Base-by-base conservation (phyloP, 2,329 filamentous ascomycete genomes). In the Lecanicillium sp. region DNA sequence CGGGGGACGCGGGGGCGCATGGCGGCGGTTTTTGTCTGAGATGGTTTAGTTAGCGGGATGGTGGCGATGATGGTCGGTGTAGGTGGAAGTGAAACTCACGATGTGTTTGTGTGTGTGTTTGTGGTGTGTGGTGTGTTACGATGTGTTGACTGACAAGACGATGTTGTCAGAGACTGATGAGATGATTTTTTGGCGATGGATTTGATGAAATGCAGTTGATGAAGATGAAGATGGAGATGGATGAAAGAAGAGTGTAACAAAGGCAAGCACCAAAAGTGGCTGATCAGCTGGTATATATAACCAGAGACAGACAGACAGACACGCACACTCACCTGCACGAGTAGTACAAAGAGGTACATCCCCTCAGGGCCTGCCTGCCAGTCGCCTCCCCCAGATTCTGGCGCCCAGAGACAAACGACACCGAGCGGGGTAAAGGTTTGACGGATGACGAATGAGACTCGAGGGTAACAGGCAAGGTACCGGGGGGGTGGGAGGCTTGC, bases 1-100 rank as follows among this genome's bases (percentile, higher is more conserved):
- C 69, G 71, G 58, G 67, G 64, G 8, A 69, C 55, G 51, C 67
- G 53, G 53, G 72, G 60, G 48, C 72, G 69, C 76, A 79, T 79
- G 54, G 52, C 73, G 63, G 37, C 15, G 49, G 52, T 52, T 38
- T 48, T 52, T 49, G 47, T 55, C 36, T 36, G 19, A 46, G 48
- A 23, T 50, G 36, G n/a, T 50, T 12, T 12, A 8, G 11, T 38
- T n/a, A 23, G 32, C 10, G 24, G 20, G 33, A 35, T 33, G n/a
- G 23, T 29, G 15, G 29, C 20, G 39, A 33, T 24, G 30, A 20
- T n/a, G 21, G 10, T 15, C n/a, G 29, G n/a, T 15, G 15, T 9
- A 17, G 19, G 36, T 37, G 32, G 32, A 33, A 33, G 33, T 43
- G 21, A 41, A 15, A 43, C 39, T 37, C 40, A 43, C 38, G 12